Base-by-base conservation (phyloP, 441 rosid genomes). In the Pelargonium myrrhifolium region DNA sequence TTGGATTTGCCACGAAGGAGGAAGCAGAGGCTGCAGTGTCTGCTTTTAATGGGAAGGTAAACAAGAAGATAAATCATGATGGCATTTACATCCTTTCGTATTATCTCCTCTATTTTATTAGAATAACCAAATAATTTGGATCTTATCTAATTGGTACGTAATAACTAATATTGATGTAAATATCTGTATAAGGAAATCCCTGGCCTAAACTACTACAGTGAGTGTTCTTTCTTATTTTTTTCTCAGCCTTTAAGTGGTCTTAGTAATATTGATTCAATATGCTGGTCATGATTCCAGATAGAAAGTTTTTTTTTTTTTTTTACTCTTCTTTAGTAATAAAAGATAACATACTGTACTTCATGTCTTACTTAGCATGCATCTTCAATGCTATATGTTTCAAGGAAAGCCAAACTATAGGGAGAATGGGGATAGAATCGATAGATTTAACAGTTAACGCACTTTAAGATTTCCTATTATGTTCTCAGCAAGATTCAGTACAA, bases 21-120 rank as follows among this genome's bases (percentile, higher is more conserved):
- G 96, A 93, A 78, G 96, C 97, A 15, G 91, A 83, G 71, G 86
- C 82, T 63, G 97, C 92, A 40, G 71, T 86, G 76, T 79, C 91
- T 22, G 79, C 86, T 65, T 79, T 88, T 12, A 74, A 84, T 79
- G 93, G 91, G 65, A 85, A 90, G 96, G 97, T 93, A 88, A 77
- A 62, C 35, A 65, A 55, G 67, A 61, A n/a, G 14, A 47, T 65
- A 21, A 18, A 58, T 59, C n/a, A 39, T 51, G 18, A 67, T 51
- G 12, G 58, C 70, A 31, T 31, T 31, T 31, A 31, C 37, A 31
- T 31, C 6, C 37, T 3, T 31, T 31, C 37, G 5, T 31, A 31
- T 31, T 31, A 31, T 31, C 37, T 28, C 31, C 31, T 31, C 37
- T 31, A 31, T 31, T 31, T 31, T 3, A 31, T 31, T 31, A 31